phyloP scores from a whole-genome alignment of 495 filamentous ascomycete species.

The Echria macrotheca region DNA sequence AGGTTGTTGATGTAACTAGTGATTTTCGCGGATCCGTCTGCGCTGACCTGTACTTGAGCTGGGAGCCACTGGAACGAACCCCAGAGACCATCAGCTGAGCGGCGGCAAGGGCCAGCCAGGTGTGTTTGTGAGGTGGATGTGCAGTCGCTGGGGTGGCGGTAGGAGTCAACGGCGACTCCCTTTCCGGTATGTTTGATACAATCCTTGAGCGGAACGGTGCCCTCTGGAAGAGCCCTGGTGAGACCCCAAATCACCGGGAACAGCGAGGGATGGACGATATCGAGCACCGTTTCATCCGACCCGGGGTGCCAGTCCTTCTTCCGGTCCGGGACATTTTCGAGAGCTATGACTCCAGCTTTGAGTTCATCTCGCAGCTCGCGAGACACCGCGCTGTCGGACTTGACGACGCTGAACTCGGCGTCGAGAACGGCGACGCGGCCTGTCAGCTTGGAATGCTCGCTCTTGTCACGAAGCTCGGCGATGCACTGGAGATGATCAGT shows the following conservation, averaged over 20 bases:
- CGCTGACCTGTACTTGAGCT: constrained; percentile 42
- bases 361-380: constrained; percentile 16
- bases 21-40: constrained; percentile 55
- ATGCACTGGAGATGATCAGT: constrained; percentile 34
- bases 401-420: constrained; percentile 22
- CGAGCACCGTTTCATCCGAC: constrained; percentile 49
- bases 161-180: constrained; percentile 25
- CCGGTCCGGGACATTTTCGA: constrained; percentile 42
- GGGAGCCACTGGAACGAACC: constrained; percentile 56
- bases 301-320: constrained; percentile 56
- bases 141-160: neutral
- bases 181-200: constrained; percentile 37
- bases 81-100: neutral
- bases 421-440: constrained; percentile 29
- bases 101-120: no score
- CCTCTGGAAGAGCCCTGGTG: constrained; percentile 37
- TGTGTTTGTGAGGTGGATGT: no score
- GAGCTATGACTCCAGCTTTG: constrained; percentile 10
- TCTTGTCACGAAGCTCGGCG: constrained; percentile 46
- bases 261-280: constrained; percentile 58
- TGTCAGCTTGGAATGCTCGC: constrained; percentile 22
- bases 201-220: constrained; percentile 35
- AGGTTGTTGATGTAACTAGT: constrained; percentile 61
- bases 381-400: constrained; percentile 25
- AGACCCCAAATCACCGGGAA: constrained; percentile 54